phyloP scores from a whole-genome alignment of 78 protist species.

The Protostelium mycophagum region DNA sequence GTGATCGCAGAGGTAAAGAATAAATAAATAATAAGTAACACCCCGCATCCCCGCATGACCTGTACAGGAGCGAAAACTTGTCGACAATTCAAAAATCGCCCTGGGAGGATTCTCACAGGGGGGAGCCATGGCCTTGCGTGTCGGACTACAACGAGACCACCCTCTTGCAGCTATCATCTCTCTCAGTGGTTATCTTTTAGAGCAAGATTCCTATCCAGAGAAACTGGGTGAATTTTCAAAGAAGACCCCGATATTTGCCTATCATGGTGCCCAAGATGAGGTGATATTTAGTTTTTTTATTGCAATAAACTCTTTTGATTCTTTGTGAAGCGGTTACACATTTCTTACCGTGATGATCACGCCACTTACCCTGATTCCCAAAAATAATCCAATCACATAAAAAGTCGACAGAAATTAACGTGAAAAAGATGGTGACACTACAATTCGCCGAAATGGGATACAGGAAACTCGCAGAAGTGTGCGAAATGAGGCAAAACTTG shows the following conservation, averaged over 20 bases:
- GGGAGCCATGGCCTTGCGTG: conserved; percentile 29
- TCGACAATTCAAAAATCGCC: conserved; percentile 2
- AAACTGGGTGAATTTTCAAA: background rate
- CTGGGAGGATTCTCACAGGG: conserved; percentile 51
- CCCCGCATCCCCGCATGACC: too few species aligned
- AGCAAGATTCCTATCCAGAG: background rate
- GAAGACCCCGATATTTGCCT: background rate
- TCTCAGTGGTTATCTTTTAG: background rate
- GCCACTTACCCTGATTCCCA: background rate
- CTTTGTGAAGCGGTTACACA: background rate
- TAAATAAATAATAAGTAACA: too few species aligned
- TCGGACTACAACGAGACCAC: background rate
- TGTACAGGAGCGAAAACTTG: too few species aligned
- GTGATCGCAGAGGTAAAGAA: background rate
- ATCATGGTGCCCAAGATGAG: background rate
- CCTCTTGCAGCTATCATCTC: background rate
- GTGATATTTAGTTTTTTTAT: background rate
- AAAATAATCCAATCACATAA: too few species aligned
- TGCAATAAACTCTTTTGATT: too few species aligned
- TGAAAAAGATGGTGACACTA: background rate
- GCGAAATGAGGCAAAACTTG: background rate
- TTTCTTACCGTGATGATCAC: background rate
- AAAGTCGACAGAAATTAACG: too few species aligned
- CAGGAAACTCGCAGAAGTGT: background rate
- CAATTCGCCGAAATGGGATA: background rate